These are phyloP conservation scores for Alternaria conjuncta DNA, from an alignment of 2,329 filamentous ascomycete species.

Conservation along the genomic window DNA sequence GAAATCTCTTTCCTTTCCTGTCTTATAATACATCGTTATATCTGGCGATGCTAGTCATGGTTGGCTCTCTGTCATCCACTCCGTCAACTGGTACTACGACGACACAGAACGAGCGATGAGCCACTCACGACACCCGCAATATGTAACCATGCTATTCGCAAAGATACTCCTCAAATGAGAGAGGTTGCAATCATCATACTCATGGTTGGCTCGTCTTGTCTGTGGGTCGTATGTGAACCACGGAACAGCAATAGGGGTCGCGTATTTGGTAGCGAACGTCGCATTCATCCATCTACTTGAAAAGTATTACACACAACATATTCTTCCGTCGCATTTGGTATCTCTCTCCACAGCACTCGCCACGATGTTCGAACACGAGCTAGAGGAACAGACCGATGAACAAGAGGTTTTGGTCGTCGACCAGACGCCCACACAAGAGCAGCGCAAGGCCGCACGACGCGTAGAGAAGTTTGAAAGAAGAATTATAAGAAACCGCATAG, in stretches of 20 bases:
- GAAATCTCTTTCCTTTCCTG: background rate
- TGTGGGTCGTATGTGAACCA: background rate
- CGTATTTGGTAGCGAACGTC: background rate
- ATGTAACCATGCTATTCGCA: background rate
- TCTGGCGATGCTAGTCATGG: background rate
- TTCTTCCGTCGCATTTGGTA: background rate
- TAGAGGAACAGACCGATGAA: background rate
- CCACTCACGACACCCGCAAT: background rate
- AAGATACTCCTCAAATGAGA: accelerated
- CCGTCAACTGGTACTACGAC: no score
- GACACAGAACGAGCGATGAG: background rate
- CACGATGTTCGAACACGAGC: background rate
- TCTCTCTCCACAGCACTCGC: background rate
- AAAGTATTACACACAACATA: background rate
- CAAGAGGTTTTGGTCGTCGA: background rate
- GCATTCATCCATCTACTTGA: background rate
- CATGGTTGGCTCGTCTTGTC: background rate
- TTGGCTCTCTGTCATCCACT: background rate
- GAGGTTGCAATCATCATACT: background rate
- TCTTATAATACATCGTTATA: background rate
- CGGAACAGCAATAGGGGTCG: background rate
- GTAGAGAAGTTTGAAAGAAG: background rate
- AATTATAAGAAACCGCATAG: background rate
- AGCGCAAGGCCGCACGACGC: background rate
- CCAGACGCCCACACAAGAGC: background rate